These are phyloP conservation scores for Alternaria rosae DNA, from an alignment of 2,329 filamentous ascomycete genomes.

Conservation along the genomic window DNA sequence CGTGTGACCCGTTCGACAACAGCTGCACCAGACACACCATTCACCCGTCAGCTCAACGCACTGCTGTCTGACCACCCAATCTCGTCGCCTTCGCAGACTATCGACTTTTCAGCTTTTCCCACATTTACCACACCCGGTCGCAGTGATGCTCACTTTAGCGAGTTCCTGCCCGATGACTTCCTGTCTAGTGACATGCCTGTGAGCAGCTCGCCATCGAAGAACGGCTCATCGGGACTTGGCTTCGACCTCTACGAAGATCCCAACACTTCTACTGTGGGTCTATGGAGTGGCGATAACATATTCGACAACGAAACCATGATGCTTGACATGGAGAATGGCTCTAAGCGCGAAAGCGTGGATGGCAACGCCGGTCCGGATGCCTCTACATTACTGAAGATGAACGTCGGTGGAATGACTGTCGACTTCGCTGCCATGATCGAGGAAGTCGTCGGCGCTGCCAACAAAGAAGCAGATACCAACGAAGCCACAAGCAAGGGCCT, in stretches of 20 bases:
- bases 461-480: slow-evolving; percentile 20
- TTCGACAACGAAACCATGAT: slow-evolving; percentile 43
- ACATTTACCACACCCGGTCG: slow-evolving; percentile 41
- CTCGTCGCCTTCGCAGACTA: slow-evolving; percentile 39
- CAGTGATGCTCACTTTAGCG: slow-evolving; percentile 32
- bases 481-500: neutral
- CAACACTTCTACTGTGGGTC: slow-evolving; percentile 40
- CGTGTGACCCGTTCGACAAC: slow-evolving; percentile 42
- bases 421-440: slow-evolving; percentile 50
- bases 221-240: slow-evolving; percentile 28
- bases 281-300: slow-evolving; percentile 46
- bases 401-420: slow-evolving; percentile 37
- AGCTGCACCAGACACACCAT: slow-evolving; percentile 59
- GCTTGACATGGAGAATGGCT: slow-evolving; percentile 22
- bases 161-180: slow-evolving; percentile 43
- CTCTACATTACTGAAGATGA: slow-evolving; percentile 33
- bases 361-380: slow-evolving; percentile 16
- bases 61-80: slow-evolving; percentile 57
- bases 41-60: slow-evolving; percentile 69
- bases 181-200: slow-evolving; percentile 48
- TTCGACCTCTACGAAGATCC: slow-evolving; percentile 51
- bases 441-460: slow-evolving; percentile 37
- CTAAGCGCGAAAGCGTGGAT: slow-evolving; percentile 12
- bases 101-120: slow-evolving; percentile 48
- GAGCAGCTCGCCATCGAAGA: slow-evolving; percentile 45